Base-by-base conservation (phyloP, 2,329 filamentous ascomycete species). In the Harringtonia lauricola region DNA sequence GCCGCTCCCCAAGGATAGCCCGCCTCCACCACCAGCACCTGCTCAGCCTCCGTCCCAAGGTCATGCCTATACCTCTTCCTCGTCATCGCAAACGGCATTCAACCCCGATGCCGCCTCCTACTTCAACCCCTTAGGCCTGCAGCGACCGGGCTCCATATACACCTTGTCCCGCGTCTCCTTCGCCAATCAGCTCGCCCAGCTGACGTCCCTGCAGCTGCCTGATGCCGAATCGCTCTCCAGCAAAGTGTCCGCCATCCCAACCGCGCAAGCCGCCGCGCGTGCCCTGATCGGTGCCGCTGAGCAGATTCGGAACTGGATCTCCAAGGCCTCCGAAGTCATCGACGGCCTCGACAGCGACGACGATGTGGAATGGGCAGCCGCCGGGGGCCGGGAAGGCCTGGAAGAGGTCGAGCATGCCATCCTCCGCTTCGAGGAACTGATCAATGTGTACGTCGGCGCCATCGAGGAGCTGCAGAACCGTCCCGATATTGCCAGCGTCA, bases 291-390 rank as follows among this genome's bases (percentile, higher is more conserved):
- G 86, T 52, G 87, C 90, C 12, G 87, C 89, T 5, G 86, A 94
- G 49, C 89, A 96, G 62, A 96, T 98, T 52, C 76, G 83, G 50
- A 82, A 83, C 55, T 98, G 92, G 92, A 95, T 95, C 57, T 76
- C 76, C 50, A 95, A 95, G 61, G 90, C 90, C 0, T 83, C 83
- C 0, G 87, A 94, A 55, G 89, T 96, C 28, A 79, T 98, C 42
- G 76, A 77, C 43, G 89, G 89, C 6, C 68, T 98, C 35, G 88
- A 96, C 59, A 88, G 89, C 42, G 90, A 96, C 50, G 92, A 96
- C 60, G 92, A 98, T 58, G 88, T 96, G 15, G 90, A 96, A 61
- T 98, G 92, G 92, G 89, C 92, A 2, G 90, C 89, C 2, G 78
- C 78, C 8, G 92, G 87, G 42, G 92, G 92, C 2, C 72, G 83